phyloP scores from a whole-genome alignment of 73 alveolate genomes.

The Paramecium tetraurelia region DNA sequence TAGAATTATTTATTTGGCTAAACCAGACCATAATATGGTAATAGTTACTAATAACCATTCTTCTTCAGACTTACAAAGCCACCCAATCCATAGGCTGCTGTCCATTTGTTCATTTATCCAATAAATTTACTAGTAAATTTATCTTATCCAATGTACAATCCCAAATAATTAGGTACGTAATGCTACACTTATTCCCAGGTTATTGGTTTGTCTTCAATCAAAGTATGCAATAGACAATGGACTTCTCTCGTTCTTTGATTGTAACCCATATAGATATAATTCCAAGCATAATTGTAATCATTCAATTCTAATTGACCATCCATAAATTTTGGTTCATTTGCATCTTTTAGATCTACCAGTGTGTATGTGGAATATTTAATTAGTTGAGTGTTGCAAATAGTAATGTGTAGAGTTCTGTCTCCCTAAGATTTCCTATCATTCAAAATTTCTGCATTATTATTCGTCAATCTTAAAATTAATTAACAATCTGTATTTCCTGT shows the following conservation, averaged over 20 bases:
- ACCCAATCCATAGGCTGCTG: slow-evolving; percentile 13
- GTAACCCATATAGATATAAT: slow-evolving; percentile 25
- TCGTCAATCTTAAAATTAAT: not conserved
- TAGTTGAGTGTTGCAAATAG: not conserved
- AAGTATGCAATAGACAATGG: not conserved
- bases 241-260: slow-evolving; percentile 16
- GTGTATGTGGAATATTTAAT: not conserved
- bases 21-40: not conserved
- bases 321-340: not conserved
- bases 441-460: not conserved
- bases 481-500: not conserved
- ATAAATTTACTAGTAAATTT: not conserved
- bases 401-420: not conserved
- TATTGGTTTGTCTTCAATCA: not conserved
- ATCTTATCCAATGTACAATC: slow-evolving; percentile 7
- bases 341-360: not conserved
- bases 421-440: slow-evolving; percentile 22
- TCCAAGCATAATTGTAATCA: slow-evolving; percentile 11
- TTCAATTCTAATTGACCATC: not conserved
- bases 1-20: not conserved
- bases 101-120: slow-evolving; percentile 25
- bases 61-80: not conserved
- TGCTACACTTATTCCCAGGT: not conserved
- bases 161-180: slow-evolving; percentile 15
- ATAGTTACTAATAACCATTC: not conserved